Base-by-base conservation (phyloP, 495 filamentous ascomycete species). In the Aspergillus diversus region DNA sequence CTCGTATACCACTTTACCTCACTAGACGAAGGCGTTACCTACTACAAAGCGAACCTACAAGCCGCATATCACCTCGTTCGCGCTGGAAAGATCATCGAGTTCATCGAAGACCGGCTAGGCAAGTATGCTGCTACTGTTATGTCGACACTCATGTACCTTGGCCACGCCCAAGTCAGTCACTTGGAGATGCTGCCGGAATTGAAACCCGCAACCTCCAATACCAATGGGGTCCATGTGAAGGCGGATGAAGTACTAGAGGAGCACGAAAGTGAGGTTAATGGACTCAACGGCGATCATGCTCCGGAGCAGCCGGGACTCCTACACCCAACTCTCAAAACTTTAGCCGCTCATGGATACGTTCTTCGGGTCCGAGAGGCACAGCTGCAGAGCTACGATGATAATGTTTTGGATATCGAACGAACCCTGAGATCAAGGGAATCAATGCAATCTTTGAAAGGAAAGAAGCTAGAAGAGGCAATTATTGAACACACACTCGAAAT, bases 51-150 rank as follows among this genome's bases (percentile, higher is more conserved):
- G 31, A 89, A 95, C 59, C 75, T 84, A 67, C 77, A 84, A 52
- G 81, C 89, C 32, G 88, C 91, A 53, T 97, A 98, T 71, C 85
- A 85, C 63, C 81, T 98, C 39, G 77, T 91, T 16, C 89, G 94
- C 33, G 84, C 85, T 17, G 93, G 92, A 7, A 93, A 92, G 73
- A 90, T 95, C n/a, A 75, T 95, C 32, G 84, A 91, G 59, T 77
- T 91, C 63, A 77, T 92, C 15, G 86, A 92, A 60, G 83, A 81
- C 8, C 83, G 88, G 63, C 86, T 90, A 60, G 94, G 93, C 12
- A 71, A 79, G 7, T 75, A 84, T 69, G 92, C 92, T 0, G 85
- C 87, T 47, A 83, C 84, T 33, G 75, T 97, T 3, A 81, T 96
- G 64, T 83, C 88, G 58, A 87, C 89, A 52, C 83, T 98, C 11